Percentiles rank a stretch among this genome's conserved stretches.
These are phyloP conservation scores for Nakazawaea pomicola DNA, from an alignment of 805 yeast genomes.

Conservation along the genomic window DNA sequence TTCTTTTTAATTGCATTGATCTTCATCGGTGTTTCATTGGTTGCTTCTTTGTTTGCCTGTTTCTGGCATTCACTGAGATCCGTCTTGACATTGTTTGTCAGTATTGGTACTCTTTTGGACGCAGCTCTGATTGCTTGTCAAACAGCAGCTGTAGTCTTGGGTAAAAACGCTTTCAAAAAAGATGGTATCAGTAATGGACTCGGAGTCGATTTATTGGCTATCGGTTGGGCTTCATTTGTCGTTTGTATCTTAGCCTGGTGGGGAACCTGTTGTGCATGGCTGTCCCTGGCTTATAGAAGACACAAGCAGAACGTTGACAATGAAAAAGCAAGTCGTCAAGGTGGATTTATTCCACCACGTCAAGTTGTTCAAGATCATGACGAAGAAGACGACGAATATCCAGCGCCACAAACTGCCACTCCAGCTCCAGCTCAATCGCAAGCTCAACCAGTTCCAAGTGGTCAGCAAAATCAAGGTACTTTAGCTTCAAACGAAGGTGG, in stretches of 20 bases:
- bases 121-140: conserved; percentile 63
- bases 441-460: conserved; percentile 23
- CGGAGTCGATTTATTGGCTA: conserved; percentile 55
- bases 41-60: conserved; percentile 49
- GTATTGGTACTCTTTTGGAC: conserved; percentile 47
- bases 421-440: conserved; percentile 19
- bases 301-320: conserved; percentile 38
- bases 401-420: conserved; percentile 13
- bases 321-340: conserved; percentile 18
- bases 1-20: conserved; percentile 54
- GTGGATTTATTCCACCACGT: conserved; percentile 14
- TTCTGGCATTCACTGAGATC: conserved; percentile 52
- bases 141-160: conserved; percentile 77
- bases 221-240: conserved; percentile 68
- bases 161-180: conserved; percentile 58
- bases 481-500: conserved; percentile 44
- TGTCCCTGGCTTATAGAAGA: conserved; percentile 44
- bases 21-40: conserved; percentile 58
- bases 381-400: conserved; percentile 17
- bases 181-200: conserved; percentile 40
- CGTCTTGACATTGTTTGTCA: conserved; percentile 46
- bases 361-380: no score
- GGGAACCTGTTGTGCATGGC: conserved; percentile 45
- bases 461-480: conserved; percentile 24
- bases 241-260: conserved; percentile 44